Conservation (phyloP, 2,329 filamentous ascomycete species). For the Ramularia endophylla region DNA sequence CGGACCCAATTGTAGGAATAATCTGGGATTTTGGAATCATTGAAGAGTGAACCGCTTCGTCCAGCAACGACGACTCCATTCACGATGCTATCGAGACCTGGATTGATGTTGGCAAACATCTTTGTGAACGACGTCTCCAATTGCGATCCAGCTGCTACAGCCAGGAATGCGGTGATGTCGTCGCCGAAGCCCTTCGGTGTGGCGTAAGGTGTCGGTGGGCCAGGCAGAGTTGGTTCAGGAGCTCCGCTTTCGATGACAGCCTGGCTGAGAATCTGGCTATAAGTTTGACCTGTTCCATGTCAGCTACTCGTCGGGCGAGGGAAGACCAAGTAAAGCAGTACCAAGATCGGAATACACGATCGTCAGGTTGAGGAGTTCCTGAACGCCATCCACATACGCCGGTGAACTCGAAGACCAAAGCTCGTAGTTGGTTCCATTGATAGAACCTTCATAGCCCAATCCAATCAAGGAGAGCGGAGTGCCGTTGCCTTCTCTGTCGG, state of each 20-base stretch:
- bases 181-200: constrained; percentile 24
- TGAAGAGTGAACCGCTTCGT: constrained; percentile 24
- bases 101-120: constrained; percentile 33
- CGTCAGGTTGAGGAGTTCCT: constrained; percentile 27
- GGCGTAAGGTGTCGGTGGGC: constrained; percentile 26
- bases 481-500: constrained; percentile 22
- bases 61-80: constrained; percentile 29
- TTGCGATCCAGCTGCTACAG: constrained; percentile 19
- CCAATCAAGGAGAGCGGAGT: constrained; percentile 26
- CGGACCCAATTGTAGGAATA: constrained; percentile 32
- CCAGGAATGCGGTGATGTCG: constrained; percentile 28
- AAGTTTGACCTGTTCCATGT: constrained; percentile 13
- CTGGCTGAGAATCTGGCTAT: constrained; percentile 20
- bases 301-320: no score
- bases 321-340: no score
- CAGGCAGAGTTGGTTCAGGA: constrained; percentile 18
- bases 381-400: constrained; percentile 28
- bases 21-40: constrained; percentile 23
- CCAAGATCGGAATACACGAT: constrained; percentile 25
- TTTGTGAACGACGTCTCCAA: constrained; percentile 18
- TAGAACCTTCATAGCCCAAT: constrained; percentile 22
- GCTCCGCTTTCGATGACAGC: constrained; percentile 22
- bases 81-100: constrained; percentile 22
- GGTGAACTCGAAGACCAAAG: constrained; percentile 25
- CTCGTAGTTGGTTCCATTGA: constrained; percentile 23